Base-by-base conservation (phyloP, 1,284 basidiomycete genomes). In the Marasmius sp. region DNA sequence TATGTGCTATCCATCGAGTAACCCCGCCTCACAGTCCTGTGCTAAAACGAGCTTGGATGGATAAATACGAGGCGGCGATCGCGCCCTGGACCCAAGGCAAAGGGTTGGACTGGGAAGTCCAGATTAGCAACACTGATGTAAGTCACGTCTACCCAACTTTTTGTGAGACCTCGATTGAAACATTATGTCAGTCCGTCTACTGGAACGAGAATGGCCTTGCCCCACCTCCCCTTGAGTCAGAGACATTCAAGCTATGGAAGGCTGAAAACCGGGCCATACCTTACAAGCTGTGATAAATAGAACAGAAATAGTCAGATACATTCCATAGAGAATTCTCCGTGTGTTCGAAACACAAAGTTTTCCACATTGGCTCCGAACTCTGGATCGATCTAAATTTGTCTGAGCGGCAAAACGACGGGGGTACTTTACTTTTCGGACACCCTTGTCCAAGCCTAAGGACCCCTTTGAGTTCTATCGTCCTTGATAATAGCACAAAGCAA, bases 81-180 rank as follows among this genome's bases (percentile, higher is more conserved):
- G 58, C 65, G 37, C 68, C 68, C 2, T 70, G 60, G 45, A 70
- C 69, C 0, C 65, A 66, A 34, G 68, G 41, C 27, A 66, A 68
- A 1, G 66, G 66, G 0, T 63, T 70, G 38, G 58, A 69, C 52
- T 69, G 68, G 67, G 69, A 69, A 57, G 56, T 70, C 16, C 59
- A 65, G 38, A 53, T 69, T 18, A 51, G 60, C 9, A 61, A 67
- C 16, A 53, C 53, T 33, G 68, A 69, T 48, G 68, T 69, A 49
- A 56, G 67, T 61, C 18, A 12, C 16, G 10, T n/a, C 18, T 41
- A 27, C n/a, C 47, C 47, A n/a, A 43, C n/a, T 18, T 18, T 22
- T 37, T 18, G n/a, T 16, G 10, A 18, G 14, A 22, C 18, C 22
- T 41, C 51, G 18, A 53, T 18, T 27, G 22, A 18, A 12, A 22